Base-by-base conservation (phyloP, 768 basidiomycete genomes). In the Mycena latifolia region DNA sequence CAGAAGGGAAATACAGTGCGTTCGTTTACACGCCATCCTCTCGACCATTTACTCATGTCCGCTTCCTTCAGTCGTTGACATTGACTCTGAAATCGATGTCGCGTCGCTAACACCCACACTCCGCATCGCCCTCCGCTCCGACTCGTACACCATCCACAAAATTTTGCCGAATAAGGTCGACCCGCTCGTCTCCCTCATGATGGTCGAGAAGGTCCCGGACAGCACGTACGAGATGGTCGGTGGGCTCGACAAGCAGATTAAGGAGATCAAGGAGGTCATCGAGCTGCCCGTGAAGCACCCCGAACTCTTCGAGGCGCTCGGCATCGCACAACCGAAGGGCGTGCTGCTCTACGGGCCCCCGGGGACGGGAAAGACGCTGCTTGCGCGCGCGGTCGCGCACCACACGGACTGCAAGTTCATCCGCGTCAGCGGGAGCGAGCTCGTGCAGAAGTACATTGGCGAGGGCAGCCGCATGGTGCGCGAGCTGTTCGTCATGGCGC, bases 221-320 rank as follows among this genome's bases (percentile, higher is more conserved):
- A 95, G 93, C 79, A 99, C 98, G 31, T 99, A 99, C 80, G 98
- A 99, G 80, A 98, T 99, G 96, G 97, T 99, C 66, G 98, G 98
- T 24, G 97, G 97, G 71, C 87, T 99, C 63, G 98, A 99, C 84
- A 94, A 97, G 79, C 97, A 98, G 76, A 99, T 99, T 77, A 98
- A 98, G 78, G 97, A 99, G 79, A 97, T 99, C 76, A 87, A 87
- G 80, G 92, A 99, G 79, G 97, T 98, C 76, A 98, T 98, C 79
- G 96, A 98, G 78, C 81, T 98, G 27, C 96, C 97, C 39, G 95
- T 99, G 69, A 97, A 98, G 78, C 96, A 98, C 75, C 97, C 96
- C 3, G 97, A 98, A 80, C 85, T 98, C 35, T 98, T 98, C 79
- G 96, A 98, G 75, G 85, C 95, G 0, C 89, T 98, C 59, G 97